Conservation (phyloP, 169 alveolate species). For the Plasmodium vivax region DNA sequence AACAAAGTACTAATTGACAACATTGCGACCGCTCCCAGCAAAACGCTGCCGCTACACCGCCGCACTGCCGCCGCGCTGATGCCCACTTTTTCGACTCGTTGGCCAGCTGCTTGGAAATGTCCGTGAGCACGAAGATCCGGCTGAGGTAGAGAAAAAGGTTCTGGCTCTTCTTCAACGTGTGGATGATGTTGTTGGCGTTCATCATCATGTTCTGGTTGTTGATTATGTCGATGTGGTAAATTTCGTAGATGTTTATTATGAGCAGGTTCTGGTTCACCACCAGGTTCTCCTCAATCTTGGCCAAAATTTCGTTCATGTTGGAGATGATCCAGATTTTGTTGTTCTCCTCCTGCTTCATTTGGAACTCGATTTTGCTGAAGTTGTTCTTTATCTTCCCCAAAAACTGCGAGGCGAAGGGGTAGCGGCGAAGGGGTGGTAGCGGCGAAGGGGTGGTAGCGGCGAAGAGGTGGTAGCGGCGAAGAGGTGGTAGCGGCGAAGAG, state of each 20-base stretch:
- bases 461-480: neutral
- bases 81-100: conserved; percentile 70
- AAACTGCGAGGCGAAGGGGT: neutral
- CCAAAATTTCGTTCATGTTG: conserved; percentile 61
- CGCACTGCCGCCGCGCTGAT: neutral
- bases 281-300: conserved; percentile 66
- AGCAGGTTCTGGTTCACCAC: conserved; percentile 56
- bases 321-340: conserved; percentile 60
- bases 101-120: conserved; percentile 48
- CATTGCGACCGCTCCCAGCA: neutral
- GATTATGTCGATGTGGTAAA: conserved; percentile 63
- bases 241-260: conserved; percentile 65
- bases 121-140: conserved; percentile 63
- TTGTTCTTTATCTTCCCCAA: conserved; percentile 62
- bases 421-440: neutral
- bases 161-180: conserved; percentile 64
- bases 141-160: conserved; percentile 52
- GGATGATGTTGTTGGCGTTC: conserved; percentile 48
- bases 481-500: neutral
- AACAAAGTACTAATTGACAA: neutral
- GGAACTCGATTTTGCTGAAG: conserved; percentile 62
- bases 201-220: conserved; percentile 73
- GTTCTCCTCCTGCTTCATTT: conserved; percentile 70
- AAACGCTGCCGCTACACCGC: too few relatives aligned
- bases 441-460: neutral